A percentile compares a stretch with the other conserved stretches of the same genome.
Evolutionary conservation across 2,329 filamentous ascomycete species (phyloP).

Genomic region (Xylariaceae sp.): DNA sequence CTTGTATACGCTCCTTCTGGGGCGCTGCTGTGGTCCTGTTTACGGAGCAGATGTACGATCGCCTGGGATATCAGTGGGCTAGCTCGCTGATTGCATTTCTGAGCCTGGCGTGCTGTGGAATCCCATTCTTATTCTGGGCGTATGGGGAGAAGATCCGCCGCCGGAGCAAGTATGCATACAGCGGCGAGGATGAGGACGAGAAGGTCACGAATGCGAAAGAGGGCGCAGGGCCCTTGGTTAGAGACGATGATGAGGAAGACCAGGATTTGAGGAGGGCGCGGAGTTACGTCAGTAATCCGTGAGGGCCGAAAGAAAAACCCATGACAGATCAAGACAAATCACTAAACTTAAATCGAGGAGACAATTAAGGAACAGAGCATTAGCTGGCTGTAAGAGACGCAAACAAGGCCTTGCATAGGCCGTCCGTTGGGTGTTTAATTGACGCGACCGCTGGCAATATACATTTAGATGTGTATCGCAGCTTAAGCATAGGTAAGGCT

Average conservation of each 20-base stretch:
- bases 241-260: slow-evolving; percentile 2
- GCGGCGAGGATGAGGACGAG: slow-evolving; percentile 42
- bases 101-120: slow-evolving; percentile 71
- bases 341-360: no score
- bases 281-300: slow-evolving; percentile 2
- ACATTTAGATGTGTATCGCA: no score
- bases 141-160: slow-evolving; percentile 68
- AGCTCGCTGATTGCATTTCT: slow-evolving; percentile 69
- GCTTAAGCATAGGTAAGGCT: no score
- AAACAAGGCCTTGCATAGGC: no score
- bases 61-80: slow-evolving; percentile 73
- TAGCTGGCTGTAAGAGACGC: no score
- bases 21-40: slow-evolving; percentile 74
- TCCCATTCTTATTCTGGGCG: slow-evolving; percentile 78
- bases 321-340: no score
- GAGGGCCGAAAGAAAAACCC: neutral
- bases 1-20: slow-evolving; percentile 75
- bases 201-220: slow-evolving; percentile 16
- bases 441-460: no score
- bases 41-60: slow-evolving; percentile 74
- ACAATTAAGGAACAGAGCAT: no score
- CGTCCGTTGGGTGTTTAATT: no score
- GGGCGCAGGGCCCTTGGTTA: slow-evolving; percentile 1
- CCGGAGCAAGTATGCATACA: slow-evolving; percentile 69
- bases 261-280: slow-evolving; percentile 1